phyloP scores from a whole-genome alignment of 2,329 filamentous ascomycete species.

The Plenodomus tracheiphilus region DNA sequence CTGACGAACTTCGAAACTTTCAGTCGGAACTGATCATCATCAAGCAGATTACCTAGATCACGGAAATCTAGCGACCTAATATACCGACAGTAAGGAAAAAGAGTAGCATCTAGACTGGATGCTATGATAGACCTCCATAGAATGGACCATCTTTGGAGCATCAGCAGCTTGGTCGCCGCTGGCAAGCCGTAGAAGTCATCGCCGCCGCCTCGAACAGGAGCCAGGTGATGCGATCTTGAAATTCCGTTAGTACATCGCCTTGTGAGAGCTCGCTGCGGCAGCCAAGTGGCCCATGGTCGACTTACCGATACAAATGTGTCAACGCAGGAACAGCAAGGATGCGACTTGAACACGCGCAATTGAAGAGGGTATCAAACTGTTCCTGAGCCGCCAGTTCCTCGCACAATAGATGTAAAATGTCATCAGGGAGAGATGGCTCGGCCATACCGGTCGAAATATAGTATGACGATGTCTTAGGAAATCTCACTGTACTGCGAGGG shows the following conservation, averaged over 20 bases:
- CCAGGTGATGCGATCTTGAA: constrained; percentile 48
- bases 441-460: constrained; percentile 23
- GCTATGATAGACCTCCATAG: constrained; percentile 71
- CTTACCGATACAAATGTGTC: constrained; percentile 65
- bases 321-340: constrained; percentile 63
- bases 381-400: constrained; percentile 59
- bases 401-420: constrained; percentile 65
- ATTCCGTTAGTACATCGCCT: neutral
- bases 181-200: constrained; percentile 39
- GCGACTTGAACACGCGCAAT: constrained; percentile 59
- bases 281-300: constrained; percentile 1
- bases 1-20: constrained; percentile 58
- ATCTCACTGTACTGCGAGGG: neutral
- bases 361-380: constrained; percentile 65
- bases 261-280: neutral
- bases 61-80: constrained; percentile 66
- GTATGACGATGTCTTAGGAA: neutral
- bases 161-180: constrained; percentile 48
- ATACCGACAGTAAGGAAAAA: constrained; percentile 71
- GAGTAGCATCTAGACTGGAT: constrained; percentile 64
- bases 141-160: constrained; percentile 62
- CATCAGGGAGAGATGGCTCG: constrained; percentile 53
- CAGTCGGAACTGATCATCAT: constrained; percentile 62
- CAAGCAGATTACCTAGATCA: constrained; percentile 62
- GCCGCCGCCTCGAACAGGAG: constrained; percentile 51